A percentile compares a stretch with the other conserved stretches of the same genome.
Evolutionary conservation across 108 stramenopile species (phyloP).

Genomic region (Cyclotella baltica): DNA sequence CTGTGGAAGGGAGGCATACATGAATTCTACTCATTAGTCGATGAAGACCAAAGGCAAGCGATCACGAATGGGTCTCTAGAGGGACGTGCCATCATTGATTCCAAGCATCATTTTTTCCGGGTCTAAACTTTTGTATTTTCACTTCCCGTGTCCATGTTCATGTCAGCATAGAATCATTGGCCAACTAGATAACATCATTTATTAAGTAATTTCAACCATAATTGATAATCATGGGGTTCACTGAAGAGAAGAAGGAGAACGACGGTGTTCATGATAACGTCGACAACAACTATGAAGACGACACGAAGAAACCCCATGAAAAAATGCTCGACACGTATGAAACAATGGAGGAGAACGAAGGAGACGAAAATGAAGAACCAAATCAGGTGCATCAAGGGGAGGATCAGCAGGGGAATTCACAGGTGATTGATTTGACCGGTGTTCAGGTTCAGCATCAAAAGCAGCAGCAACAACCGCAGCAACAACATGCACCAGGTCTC

Average conservation of each 20-base stretch:
- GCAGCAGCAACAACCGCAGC: constrained; percentile 1
- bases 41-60: too few relatives aligned
- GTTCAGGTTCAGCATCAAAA: not conserved
- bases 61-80: too few relatives aligned
- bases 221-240: not conserved
- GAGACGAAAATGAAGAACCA: not conserved
- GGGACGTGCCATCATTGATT: too few relatives aligned
- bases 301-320: not conserved
- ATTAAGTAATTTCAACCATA: too few relatives aligned
- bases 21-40: too few relatives aligned
- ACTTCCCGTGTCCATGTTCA: too few relatives aligned
- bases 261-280: not conserved
- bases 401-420: not conserved
- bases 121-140: too few relatives aligned
- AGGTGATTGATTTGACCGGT: not conserved
- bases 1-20: too few relatives aligned
- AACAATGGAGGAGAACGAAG: constrained; percentile 9
- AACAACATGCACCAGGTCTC: not conserved
- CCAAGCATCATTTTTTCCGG: too few relatives aligned
- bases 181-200: too few relatives aligned
- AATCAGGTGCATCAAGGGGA: not conserved
- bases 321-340: constrained; percentile 15
- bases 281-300: not conserved
- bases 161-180: not conserved
- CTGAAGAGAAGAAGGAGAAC: constrained; percentile 25